Evolutionary conservation across 1,139 yeast species (phyloP), one percentile per base, ranked within the genome.

Genomic region (Kurtzmaniella natalensis): DNA sequence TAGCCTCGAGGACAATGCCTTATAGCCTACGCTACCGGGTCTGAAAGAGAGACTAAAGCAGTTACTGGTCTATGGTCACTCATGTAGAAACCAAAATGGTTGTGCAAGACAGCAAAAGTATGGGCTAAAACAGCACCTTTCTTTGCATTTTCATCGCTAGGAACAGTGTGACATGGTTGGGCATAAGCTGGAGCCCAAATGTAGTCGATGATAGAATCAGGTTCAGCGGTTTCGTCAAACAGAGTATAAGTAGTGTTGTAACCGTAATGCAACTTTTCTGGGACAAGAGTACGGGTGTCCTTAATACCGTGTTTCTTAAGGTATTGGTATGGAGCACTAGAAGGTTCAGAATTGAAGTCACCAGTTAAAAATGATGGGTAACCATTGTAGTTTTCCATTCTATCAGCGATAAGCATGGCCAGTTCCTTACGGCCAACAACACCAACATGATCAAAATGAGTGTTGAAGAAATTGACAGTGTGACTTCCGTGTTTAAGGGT

Each of bases 401-500:
- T 62, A 19, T 61, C 54, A 11, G 66, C 59, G 30, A 76, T 72
- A 35, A 76, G 55, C 41, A 63, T 53, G 14, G 78, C 72, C 28
- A 76, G 64, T 42, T 71, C 61, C 26, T 57, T 49, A 28, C 81
- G 52, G 1, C 82, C 78, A 5, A 41, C 42, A 2, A 44, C 56
- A 1, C 83, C 83, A 28, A 56, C 50, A 42, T 76, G 80, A 46
- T 77, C 83, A 47, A 75, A 65, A 50, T 77, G 83, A 8, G 83
- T 77, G 48, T 73, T 73, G 53, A 71, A 72, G 17, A 74, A 64
- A 40, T 74, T 74, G 21, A 59, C 41, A 21, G 45, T 48, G 11
- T 55, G 45, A 3, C 26, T 20, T 21, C 35, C 42, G 19, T 50
- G 48, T 23, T 55, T 52, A 18, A 53, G 51, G 1, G 61, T 51